A percentile compares a stretch with the other conserved stretches of the same genome.
Conservation (phyloP, 768 basidiomycete species). For the Kwoniella sp. region DNA sequence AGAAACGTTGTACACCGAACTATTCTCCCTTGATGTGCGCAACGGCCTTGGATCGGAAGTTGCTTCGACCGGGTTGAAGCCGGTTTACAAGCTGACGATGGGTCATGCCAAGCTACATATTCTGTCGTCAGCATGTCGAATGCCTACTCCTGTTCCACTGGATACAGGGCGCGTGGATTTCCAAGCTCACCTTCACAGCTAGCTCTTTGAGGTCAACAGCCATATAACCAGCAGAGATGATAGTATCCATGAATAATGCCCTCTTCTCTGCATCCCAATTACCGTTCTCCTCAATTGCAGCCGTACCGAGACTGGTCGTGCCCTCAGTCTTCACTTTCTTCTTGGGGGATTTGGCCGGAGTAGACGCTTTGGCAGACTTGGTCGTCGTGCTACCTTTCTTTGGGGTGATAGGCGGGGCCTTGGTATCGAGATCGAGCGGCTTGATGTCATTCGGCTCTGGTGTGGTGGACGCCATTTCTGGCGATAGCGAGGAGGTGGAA, state of each 20-base stretch:
- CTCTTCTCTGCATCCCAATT: conserved; percentile 22
- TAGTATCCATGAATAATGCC: conserved; percentile 23
- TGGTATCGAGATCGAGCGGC: conserved; percentile 1
- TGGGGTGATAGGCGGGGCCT: background rate
- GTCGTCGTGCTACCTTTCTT: background rate
- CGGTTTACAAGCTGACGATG: conserved; percentile 15
- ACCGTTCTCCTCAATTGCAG: background rate
- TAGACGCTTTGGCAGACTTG: background rate
- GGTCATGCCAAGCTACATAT: conserved; percentile 10
- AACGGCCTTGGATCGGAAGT: conserved; percentile 18
- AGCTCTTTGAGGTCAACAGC: conserved; percentile 20
- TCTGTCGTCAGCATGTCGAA: conserved; percentile 14
- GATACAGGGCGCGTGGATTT: too few relatives aligned
- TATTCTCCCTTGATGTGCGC: conserved; percentile 8
- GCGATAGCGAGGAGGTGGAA: background rate
- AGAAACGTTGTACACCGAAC: too few relatives aligned
- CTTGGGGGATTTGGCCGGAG: background rate
- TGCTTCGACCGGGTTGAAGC: conserved; percentile 13
- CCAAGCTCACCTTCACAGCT: background rate
- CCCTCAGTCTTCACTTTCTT: background rate
- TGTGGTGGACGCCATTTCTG: background rate
- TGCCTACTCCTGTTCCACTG: too few relatives aligned
- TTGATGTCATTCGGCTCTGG: background rate
- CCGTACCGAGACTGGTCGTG: background rate
- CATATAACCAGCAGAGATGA: conserved; percentile 24